Conservation (phyloP, 805 yeast genomes). For the Komagataella ulmi region DNA sequence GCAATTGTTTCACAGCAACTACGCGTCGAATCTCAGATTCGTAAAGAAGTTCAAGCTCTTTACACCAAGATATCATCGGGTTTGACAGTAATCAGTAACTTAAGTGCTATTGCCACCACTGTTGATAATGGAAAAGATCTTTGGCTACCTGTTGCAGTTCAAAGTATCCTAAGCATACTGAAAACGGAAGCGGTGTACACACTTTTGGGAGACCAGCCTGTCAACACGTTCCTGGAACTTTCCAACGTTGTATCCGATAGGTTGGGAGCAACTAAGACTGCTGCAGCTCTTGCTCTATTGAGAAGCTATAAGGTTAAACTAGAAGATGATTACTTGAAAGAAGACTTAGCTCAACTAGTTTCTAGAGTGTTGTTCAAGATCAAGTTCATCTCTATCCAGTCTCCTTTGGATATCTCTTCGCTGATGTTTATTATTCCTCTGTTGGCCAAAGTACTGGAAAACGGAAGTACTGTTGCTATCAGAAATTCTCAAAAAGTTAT, state of each 20-base stretch:
- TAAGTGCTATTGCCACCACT: slow-evolving; percentile 32
- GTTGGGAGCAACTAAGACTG: slow-evolving; percentile 32
- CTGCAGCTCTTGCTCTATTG: slow-evolving; percentile 60
- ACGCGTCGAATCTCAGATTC: slow-evolving; percentile 41
- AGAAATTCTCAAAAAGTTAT: slow-evolving; percentile 37
- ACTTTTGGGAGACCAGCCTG: not conserved
- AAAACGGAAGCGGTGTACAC: slow-evolving; percentile 9
- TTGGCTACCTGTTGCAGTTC: slow-evolving; percentile 68
- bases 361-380: slow-evolving; percentile 63
- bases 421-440: slow-evolving; percentile 69
- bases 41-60: slow-evolving; percentile 28
- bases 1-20: slow-evolving; percentile 47
- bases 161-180: slow-evolving; percentile 30
- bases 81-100: slow-evolving; percentile 34
- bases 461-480: slow-evolving; percentile 45
- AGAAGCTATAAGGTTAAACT: slow-evolving; percentile 37
- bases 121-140: slow-evolving; percentile 49
- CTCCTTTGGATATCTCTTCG: slow-evolving; percentile 53
- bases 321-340: slow-evolving; percentile 31
- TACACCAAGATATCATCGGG: slow-evolving; percentile 31
- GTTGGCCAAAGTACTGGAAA: slow-evolving; percentile 50
- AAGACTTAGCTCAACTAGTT: slow-evolving; percentile 37
- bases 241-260: slow-evolving; percentile 39
- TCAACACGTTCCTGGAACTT: slow-evolving; percentile 28
- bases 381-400: slow-evolving; percentile 62